Base-by-base conservation (phyloP, 495 filamentous ascomycete genomes). In the Annulohypoxylon stygium region DNA sequence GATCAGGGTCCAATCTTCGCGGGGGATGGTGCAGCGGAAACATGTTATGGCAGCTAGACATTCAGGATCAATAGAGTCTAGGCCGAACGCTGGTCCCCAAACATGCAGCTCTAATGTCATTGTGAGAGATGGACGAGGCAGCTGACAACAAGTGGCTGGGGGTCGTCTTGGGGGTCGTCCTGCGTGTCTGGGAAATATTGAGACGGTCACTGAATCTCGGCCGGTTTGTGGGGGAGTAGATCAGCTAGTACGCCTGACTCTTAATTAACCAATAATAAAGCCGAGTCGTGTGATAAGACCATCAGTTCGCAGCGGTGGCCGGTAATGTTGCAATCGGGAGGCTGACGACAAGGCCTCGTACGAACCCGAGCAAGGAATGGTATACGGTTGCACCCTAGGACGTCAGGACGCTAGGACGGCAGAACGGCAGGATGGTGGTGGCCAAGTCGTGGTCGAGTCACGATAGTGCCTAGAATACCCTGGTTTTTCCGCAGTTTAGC, bases 1-100 rank as follows among this genome's bases (percentile, higher is more conserved):
- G 70, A 97, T 83, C 37, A 98, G 84, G 61, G 85, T 84, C 93
- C 94, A 99, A 65, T 87, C 80, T 48, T 87, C 83, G 69, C 80
- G 79, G 26, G 87, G 86, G 9, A 92, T 78, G 55, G 84, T 82
- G 64, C 88, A 80, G 10, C 87, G 85, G 37, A 94, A 84, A 76
- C 92, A 95, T 41, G 93, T 87, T 64, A 95, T 90, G 43, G 90
- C 83, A 12, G 93, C 91, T 48, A 95, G 87, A 71, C 92, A 98
- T 86, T 97, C 92, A 58, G 96, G 86, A 66, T 97, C 95, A 67
- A 98, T 91, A 59, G 95, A 98, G 9, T 95, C 92, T 43, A 98
- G 88, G 30, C 85, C 86, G 80, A 97, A 97, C 39, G 91, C 94
- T 36, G 94, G 93, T 45, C 96, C 95, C 93, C 93, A 97, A 70